Evolutionary conservation across 768 basidiomycete genomes (phyloP).

Genomic region (Mycena filopes): DNA sequence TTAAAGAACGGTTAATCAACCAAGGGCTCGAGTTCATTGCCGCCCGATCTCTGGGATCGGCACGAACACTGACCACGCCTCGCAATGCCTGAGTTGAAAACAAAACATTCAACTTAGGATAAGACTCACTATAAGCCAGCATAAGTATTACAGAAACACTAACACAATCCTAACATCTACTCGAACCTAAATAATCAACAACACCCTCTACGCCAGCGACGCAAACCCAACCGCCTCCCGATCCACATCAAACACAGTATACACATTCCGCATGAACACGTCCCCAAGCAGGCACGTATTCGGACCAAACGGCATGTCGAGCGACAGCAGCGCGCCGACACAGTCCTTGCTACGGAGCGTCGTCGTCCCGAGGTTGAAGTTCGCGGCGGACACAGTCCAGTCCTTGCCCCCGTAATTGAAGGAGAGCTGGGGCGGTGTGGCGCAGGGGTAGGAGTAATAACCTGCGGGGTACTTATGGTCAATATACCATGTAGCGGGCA

Average conservation of each 20-base stretch:
- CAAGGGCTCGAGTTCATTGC: too few species aligned
- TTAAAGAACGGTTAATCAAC: too few species aligned
- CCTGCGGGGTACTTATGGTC: background rate
- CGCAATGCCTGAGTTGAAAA: too few species aligned
- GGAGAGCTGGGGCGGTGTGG: conserved; percentile 37
- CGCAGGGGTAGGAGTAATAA: conserved; percentile 36
- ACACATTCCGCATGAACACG: conserved; percentile 55
- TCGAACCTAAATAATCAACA: too few species aligned
- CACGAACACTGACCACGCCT: too few species aligned
- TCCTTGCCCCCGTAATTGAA: conserved; percentile 49
- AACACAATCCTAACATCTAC: too few species aligned
- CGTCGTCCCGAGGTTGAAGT: conserved; percentile 48
- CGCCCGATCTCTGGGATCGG: too few species aligned
- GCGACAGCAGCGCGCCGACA: conserved; percentile 61
- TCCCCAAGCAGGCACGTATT: conserved; percentile 47
- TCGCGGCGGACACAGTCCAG: conserved; percentile 55
- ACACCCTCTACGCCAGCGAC: too few species aligned
- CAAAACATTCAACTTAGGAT: too few species aligned
- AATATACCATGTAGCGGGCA: background rate
- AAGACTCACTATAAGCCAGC: too few species aligned
- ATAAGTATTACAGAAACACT: too few species aligned
- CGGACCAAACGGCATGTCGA: conserved; percentile 38
- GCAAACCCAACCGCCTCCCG: conserved; percentile 51
- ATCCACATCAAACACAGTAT: conserved; percentile 54
- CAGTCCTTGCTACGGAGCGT: conserved; percentile 56